phyloP scores from a whole-genome alignment of 2,329 filamentous ascomycete species.

The Cyclaneusma minus region DNA sequence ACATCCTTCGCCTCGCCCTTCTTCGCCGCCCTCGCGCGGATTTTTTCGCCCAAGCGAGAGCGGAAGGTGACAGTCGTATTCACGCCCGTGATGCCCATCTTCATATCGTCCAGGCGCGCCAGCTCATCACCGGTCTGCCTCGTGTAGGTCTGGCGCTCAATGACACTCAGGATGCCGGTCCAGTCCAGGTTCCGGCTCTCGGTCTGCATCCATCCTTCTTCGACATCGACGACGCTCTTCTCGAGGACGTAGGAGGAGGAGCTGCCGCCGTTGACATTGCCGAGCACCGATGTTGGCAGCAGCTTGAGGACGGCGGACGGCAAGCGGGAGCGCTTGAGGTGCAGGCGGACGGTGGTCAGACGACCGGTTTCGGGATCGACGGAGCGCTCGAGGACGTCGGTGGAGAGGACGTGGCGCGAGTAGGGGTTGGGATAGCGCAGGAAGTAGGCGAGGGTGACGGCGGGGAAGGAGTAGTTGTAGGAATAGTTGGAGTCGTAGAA shows the following conservation, averaged over 20 bases:
- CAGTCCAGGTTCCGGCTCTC: conserved; percentile 73
- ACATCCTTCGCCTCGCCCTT: conserved; percentile 18
- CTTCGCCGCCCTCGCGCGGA: conserved; percentile 20
- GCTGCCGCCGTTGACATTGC: conserved; percentile 39
- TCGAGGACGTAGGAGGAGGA: conserved; percentile 66
- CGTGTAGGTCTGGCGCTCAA: conserved; percentile 60
- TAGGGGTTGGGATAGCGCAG: conserved; percentile 81
- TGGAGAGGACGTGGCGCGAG: conserved; percentile 66
- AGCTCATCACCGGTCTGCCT: conserved; percentile 9
- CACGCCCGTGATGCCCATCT: conserved; percentile 40
- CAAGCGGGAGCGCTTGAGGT: conserved; percentile 68
- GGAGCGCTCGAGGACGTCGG: conserved; percentile 63
- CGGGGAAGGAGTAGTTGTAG: conserved; percentile 70
- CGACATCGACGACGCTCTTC: conserved; percentile 63
- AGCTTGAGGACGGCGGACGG: conserved; percentile 62
- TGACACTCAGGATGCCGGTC: conserved; percentile 62
- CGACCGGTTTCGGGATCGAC: conserved; percentile 61
- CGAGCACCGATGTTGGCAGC: conserved; percentile 45
- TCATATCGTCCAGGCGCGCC: conserved; percentile 11
- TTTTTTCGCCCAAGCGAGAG: conserved; percentile 53
- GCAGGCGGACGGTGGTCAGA: conserved; percentile 63
- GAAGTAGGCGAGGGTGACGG: conserved; percentile 79
- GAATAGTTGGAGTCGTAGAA: conserved; percentile 42
- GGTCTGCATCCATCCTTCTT: conserved; percentile 69
- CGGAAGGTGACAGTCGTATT: conserved; percentile 60